These are phyloP conservation scores for Rosa chinensis DNA, from an alignment of 306 rosid species.

Conservation along the genomic window DNA sequence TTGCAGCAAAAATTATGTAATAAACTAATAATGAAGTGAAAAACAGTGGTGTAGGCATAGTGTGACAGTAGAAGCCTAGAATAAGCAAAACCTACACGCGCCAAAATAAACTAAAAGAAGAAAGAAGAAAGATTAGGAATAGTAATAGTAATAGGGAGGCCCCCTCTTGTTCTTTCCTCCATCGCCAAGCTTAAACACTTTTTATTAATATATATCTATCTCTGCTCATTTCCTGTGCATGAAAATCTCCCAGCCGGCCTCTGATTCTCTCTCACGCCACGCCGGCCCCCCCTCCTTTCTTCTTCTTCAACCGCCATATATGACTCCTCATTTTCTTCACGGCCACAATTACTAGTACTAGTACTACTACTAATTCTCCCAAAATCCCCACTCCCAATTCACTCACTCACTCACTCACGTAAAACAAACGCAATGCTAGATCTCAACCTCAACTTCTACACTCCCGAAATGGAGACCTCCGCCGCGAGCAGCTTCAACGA, in stretches of 20 bases:
- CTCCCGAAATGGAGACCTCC: constrained; percentile 59
- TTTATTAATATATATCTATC: neutral
- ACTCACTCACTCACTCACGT: neutral
- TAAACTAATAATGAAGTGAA: too few species aligned
- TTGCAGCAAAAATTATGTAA: too few species aligned
- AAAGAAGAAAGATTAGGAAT: neutral
- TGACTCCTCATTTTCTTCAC: neutral
- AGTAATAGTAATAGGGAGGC: neutral
- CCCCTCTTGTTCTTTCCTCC: neutral
- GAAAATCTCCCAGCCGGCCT: neutral
- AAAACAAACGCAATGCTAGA: constrained; percentile 54
- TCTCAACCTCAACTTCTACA: constrained; percentile 49
- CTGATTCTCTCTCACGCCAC: neutral
- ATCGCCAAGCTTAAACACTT: neutral
- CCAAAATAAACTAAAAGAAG: neutral
- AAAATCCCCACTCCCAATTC: neutral
- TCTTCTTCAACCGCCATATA: neutral
- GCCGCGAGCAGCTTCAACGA: constrained; percentile 33
- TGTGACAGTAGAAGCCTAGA: neutral
- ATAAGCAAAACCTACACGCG: neutral
- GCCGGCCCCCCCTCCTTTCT: neutral
- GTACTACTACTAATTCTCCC: neutral
- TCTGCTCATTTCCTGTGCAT: neutral
- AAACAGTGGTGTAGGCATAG: too few species aligned
- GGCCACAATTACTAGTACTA: neutral